Base-by-base conservation (phyloP, 495 filamentous ascomycete species). In the Aspergillus leporis region DNA sequence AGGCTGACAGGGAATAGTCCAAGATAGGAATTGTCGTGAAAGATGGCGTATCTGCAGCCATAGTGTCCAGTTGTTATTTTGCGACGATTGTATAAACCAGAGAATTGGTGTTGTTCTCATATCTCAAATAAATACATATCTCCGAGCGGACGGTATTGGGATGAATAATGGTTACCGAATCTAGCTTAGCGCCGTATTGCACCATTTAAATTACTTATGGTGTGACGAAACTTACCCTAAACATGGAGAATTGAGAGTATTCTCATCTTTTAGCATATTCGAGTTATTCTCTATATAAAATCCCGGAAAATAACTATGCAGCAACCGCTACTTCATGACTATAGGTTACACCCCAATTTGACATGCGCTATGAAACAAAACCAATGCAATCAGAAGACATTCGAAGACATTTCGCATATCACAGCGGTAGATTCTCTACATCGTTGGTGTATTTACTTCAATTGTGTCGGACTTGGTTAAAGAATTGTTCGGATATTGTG, bases 21-120 rank as follows among this genome's bases (percentile, higher is more conserved):
- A 98, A 83, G 55, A 96, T 80, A 0, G 93, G 93, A 53, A 98
- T 85, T 3, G 81, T 78, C 1, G 81, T 87, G 75, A 98, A 98
- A 30, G 53, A 25, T 9, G 34, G 31, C 8, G 34, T 41, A 12
- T 34, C 4, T 38, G 52, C 12, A 8, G 21, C 52, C 52, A 55
- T 55, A n/a, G 9, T 30, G n/a, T 18, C 13, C 8, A 31, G 6
- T 5, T 19, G 7, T 7, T 4, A 36, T 5, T 53, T 10, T 3
- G 21, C 7, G n/a, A 32, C 8, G 22, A 22, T 14, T 8, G 21
- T 10, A 45, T 32, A 54, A 6, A 41, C 3, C 36, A 18, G 18
- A 55, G 18, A n/a, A 54, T 36, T 12, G 5, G 18, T 28, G 25
- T 28, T 28, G 25, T 28, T 28, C 25, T 28, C 25, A 3, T 6